A percentile compares a stretch with the other conserved stretches of the same genome.
phyloP scores from a whole-genome alignment of 257 asterid genomes.

The Solanum pinnatisectum region DNA sequence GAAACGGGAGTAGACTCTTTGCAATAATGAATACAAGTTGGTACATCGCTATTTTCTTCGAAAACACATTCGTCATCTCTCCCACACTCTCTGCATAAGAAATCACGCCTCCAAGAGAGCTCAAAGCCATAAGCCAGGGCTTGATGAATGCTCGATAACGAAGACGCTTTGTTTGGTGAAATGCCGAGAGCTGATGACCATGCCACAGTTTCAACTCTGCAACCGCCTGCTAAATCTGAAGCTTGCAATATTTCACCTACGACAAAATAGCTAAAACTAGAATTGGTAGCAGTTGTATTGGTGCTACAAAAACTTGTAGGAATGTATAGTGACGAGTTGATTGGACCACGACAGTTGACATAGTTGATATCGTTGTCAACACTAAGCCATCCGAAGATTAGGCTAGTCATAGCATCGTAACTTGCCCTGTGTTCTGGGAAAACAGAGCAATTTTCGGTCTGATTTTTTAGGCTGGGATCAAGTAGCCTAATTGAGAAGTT shows the following conservation, averaged over 20 bases:
- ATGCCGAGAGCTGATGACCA: conserved; percentile 8
- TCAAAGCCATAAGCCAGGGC: too few relatives aligned
- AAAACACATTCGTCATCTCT: conserved; percentile 2
- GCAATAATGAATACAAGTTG: conserved; percentile 9
- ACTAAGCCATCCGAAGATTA: not conserved
- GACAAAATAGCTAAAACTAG: conserved; percentile 15
- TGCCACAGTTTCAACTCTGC: conserved; percentile 24
- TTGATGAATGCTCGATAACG: too few relatives aligned
- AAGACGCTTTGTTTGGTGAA: not conserved
- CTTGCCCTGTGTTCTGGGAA: not conserved
- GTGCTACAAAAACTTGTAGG: conserved; percentile 26
- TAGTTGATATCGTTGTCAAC: not conserved
- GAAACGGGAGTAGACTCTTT: not conserved
- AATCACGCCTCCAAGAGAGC: too few relatives aligned
- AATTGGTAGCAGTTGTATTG: not conserved
- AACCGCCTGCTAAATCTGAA: conserved; percentile 30
- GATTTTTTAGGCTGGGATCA: conserved; percentile 33
- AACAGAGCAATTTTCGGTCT: not conserved
- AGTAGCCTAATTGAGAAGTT: conserved; percentile 36
- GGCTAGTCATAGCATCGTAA: not conserved
- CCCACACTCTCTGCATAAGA: conserved; percentile 10
- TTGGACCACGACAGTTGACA: conserved; percentile 28
- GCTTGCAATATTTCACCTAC: conserved; percentile 3
- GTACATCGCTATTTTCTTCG: not conserved
- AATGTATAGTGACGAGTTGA: conserved; percentile 17